Evolutionary conservation across 1,284 basidiomycete genomes (phyloP), one percentile per base, ranked within the genome.

Genomic region (Meripilus lineatus): DNA sequence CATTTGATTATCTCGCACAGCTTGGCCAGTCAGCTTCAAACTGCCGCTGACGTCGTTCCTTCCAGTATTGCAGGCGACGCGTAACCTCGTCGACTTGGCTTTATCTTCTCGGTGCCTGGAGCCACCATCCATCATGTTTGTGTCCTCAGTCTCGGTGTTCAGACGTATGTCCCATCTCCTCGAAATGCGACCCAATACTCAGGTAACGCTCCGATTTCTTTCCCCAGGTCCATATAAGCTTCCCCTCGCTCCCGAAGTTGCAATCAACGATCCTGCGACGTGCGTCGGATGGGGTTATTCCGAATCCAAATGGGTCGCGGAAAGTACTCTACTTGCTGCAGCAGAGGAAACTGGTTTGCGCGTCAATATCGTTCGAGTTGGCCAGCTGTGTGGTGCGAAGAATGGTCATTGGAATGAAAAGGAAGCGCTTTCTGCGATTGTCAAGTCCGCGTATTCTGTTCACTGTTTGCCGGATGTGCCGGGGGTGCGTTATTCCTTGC

Each of bases 381-480:
- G 58, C 8, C 59, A 62, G 40, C 44, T 59, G 5, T 45, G 54
- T 41, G 65, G 62, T 36, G 56, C 47, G 15, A 46, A 22, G 35
- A 53, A 34, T 38, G 63, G 64, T 1, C 45, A 42, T 24, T 66
- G 64, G 63, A 63, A 59, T 38, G 25, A 48, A 18, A 49, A 46
- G 22, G 59, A 67, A 17, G 60, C 58, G 49, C 41, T 66, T 3
- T 66, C 64, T 14, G 45, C 53, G 26, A 52, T 69, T 38, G 53
- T 67, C 15, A 38, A 39, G 21, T 46, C 44, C 0, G 58, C 58
- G 10, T 25, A 58, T 1, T 46, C 53, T 7, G 50, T 63, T 3
- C 52, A 55, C 1, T 56, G 42, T 14, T 46, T 70, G 5, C 65
- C 65, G 1, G 46, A 50, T 34, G 45, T 51, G 18, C 33, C 48